phyloP scores from a whole-genome alignment of 352 stramenopile species.

The Phytophthora sojae region DNA sequence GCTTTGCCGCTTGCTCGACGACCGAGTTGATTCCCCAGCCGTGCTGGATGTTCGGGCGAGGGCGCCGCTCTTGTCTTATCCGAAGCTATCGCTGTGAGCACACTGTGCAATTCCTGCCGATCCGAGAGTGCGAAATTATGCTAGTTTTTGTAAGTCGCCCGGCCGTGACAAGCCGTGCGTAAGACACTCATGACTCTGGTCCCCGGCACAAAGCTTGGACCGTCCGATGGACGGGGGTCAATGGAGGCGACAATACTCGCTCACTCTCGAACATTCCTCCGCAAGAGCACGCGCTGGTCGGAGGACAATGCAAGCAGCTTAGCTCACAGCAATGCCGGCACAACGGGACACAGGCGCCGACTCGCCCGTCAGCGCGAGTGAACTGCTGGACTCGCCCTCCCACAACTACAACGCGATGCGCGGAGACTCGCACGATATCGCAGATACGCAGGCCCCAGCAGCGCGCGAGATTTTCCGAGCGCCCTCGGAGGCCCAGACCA shows the following conservation, averaged over 20 bases:
- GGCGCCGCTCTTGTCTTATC: constrained; percentile 17
- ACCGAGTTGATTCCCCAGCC: constrained; percentile 11
- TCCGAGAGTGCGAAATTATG: constrained; percentile 35
- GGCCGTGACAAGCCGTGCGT: constrained; percentile 9
- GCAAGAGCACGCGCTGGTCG: constrained; percentile 2
- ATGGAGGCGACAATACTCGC: not conserved
- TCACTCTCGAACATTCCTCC: constrained; percentile 33
- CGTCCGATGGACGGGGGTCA: not conserved
- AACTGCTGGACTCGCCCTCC: constrained; percentile 20
- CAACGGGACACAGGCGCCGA: constrained; percentile 4
- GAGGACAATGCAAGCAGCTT: not conserved
- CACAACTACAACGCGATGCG: constrained; percentile 34
- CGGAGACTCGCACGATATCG: constrained; percentile 25
- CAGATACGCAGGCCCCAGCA: constrained; percentile 15
- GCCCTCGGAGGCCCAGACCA: constrained; percentile 28
- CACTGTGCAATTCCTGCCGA: constrained; percentile 29
- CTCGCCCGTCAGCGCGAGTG: constrained; percentile 20
- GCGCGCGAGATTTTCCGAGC: constrained; percentile 39
- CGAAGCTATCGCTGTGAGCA: constrained; percentile 7
- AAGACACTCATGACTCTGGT: constrained; percentile 27
- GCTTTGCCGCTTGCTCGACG: not conserved
- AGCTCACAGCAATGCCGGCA: not conserved
- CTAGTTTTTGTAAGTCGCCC: constrained; percentile 21
- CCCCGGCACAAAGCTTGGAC: constrained; percentile 33
- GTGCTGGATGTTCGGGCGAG: constrained; percentile 32